Conservation (phyloP, 345 rosid genomes). For the Aquilaria malaccensis region DNA sequence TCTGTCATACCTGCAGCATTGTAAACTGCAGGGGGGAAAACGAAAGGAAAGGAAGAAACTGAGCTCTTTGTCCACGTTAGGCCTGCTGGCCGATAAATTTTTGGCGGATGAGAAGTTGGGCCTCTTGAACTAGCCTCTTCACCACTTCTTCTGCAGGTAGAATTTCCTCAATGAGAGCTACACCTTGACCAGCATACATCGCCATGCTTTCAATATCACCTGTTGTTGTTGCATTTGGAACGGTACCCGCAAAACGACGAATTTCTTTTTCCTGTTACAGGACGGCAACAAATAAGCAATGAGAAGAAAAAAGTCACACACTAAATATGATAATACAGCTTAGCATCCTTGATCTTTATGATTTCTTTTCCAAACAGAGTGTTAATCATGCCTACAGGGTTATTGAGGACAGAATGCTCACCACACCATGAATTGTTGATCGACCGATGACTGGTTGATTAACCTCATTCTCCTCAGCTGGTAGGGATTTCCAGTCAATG, state of each 20-base stretch:
- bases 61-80: neutral
- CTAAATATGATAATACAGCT: too few species aligned
- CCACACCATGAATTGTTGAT: conserved; percentile 54
- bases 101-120: conserved; percentile 43
- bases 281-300: neutral
- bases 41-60: too few species aligned
- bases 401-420: conserved; percentile 18
- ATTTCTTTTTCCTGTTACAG: conserved; percentile 68
- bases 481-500: conserved; percentile 54
- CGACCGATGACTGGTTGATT: conserved; percentile 78
- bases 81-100: conserved; percentile 13
- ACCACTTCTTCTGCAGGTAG: conserved; percentile 67
- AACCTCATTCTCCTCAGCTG: conserved; percentile 43
- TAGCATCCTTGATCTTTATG: too few species aligned
- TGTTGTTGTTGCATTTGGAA: conserved; percentile 54
- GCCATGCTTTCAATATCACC: conserved; percentile 91
- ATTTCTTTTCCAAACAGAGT: neutral
- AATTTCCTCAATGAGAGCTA: conserved; percentile 72
- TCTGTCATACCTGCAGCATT: too few species aligned
- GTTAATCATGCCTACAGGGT: neutral
- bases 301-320: neutral
- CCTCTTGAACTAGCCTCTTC: conserved; percentile 53
- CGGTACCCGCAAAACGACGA: conserved; percentile 57
- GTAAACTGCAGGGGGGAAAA: too few species aligned
- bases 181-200: conserved; percentile 86